Base-by-base conservation (phyloP, 2,329 filamentous ascomycete genomes). In the Fusarium sp. region DNA sequence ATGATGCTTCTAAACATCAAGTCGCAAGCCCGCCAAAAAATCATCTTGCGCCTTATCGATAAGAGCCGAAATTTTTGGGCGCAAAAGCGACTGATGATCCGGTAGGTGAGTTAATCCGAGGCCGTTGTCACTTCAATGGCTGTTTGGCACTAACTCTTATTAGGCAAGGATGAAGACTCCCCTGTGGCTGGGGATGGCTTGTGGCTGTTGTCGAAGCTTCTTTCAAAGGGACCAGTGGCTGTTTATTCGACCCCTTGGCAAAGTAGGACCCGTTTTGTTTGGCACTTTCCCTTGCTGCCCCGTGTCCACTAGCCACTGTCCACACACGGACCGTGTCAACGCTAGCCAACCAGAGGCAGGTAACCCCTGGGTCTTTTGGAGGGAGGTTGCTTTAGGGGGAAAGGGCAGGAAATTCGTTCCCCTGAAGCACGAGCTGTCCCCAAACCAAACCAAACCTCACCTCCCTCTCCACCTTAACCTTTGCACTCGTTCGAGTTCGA, bases 21-120 rank as follows among this genome's bases (percentile, higher is more conserved):
- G 67, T 72, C 68, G 69, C 61, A 72, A 56, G 64, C 68, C 69
- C 18, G 56, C 63, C 74, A 79, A 80, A 71, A 78, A 76, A 73
- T 75, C 71, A 64, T 74, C 56, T 71, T 67, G 58, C 61, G 60
- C 58, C 77, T 80, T 80, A 80, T 80, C 78, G 78, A 80, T 79
- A 74, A 72, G 62, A 62, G 54, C 42, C 71, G 59, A 74, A 68
- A 31, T 31, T 66, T 73, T 78, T 78, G 45, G 28, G 28, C 28
- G 28, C 28, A 31, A 31, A 10, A 31, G 28, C 28, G 28, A 13
- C 10, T 49, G 69, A 69, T 68, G 59, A 52, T 50, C 64, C 79
- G 81, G 80, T 63, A 64, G 51, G 75, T 72, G 65, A 63, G 54
- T 80, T 82, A 71, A 74, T 82, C 80, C 80, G 67, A 40, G 34